Percentiles rank a stretch among this genome's conserved stretches.
These are phyloP conservation scores for Rhamnella rubrinervis DNA, from an alignment of 331 rosid species.

Conservation along the genomic window DNA sequence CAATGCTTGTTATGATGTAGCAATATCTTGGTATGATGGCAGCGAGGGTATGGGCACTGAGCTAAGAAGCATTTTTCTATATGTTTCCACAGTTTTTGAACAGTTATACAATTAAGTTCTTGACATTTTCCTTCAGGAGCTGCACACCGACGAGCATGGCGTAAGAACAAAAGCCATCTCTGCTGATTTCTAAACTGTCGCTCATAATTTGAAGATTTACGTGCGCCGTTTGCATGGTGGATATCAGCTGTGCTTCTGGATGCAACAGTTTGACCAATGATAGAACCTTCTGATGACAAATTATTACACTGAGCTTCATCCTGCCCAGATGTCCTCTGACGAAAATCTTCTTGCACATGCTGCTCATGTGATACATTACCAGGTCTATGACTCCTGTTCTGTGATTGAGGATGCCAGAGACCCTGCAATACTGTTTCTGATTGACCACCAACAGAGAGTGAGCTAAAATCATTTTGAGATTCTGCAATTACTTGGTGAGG, in stretches of 20 bases:
- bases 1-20: constrained; percentile 66
- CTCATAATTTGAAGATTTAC: constrained; percentile 27
- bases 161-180: constrained; percentile 86
- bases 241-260: constrained; percentile 46
- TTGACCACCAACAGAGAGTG: constrained; percentile 60
- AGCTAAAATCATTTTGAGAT: constrained; percentile 64
- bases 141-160: constrained; percentile 77
- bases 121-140: constrained; percentile 83
- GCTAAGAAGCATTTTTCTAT: constrained; percentile 47
- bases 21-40: constrained; percentile 67
- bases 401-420: constrained; percentile 50
- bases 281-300: constrained; percentile 66
- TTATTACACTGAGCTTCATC: constrained; percentile 85
- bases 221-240: constrained; percentile 31
- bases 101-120: constrained; percentile 53
- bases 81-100: constrained; percentile 72
- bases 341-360: constrained; percentile 48
- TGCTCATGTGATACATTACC: constrained; percentile 39
- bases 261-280: constrained; percentile 54
- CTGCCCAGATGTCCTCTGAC: constrained; percentile 49
- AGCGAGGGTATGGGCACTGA: constrained; percentile 56
- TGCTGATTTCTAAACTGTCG: constrained; percentile 64
- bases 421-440: constrained; percentile 48
- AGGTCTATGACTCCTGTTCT: constrained; percentile 34
- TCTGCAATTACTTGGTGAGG: constrained; percentile 49